These are phyloP conservation scores for Fusarium sp. DNA, from an alignment of 2,329 filamentous ascomycete genomes.

Conservation along the genomic window DNA sequence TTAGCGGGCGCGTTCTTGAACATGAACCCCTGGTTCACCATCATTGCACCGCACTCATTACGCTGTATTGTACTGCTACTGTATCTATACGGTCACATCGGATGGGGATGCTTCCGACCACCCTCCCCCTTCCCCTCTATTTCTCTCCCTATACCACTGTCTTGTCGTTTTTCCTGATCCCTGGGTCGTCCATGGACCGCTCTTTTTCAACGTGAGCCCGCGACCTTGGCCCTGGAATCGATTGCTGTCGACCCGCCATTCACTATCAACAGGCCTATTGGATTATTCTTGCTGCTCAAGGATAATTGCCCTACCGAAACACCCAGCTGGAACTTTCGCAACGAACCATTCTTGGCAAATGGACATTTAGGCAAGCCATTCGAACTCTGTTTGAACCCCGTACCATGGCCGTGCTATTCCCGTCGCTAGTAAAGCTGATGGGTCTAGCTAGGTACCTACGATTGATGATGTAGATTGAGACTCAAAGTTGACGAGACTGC, in stretches of 20 bases:
- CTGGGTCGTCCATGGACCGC: constrained; percentile 28
- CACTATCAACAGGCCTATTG: constrained; percentile 17
- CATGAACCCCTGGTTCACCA: constrained; percentile 11
- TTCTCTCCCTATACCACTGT: constrained; percentile 10
- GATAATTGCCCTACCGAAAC: constrained; percentile 16
- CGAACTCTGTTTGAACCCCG: constrained; percentile 7
- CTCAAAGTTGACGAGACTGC: constrained; percentile 17
- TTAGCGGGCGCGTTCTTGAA: constrained; percentile 34
- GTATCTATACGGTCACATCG: constrained; percentile 8
- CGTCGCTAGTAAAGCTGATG: constrained; percentile 10
- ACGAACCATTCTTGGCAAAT: constrained; percentile 30
- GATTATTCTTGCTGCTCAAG: neutral
- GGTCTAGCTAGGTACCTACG: neutral
- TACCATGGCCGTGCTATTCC: constrained; percentile 29
- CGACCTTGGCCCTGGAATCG: constrained; percentile 40
- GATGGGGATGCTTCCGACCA: constrained; percentile 16
- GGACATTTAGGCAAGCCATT: neutral
- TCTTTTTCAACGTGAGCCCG: constrained; percentile 29
- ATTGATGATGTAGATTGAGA: constrained; percentile 9
- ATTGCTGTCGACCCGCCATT: constrained; percentile 32
- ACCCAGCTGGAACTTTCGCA: constrained; percentile 3
- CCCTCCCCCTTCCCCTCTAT: constrained; percentile 11
- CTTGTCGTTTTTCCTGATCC: constrained; percentile 24
- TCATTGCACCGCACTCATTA: neutral
- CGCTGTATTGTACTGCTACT: neutral